phyloP scores from a whole-genome alignment of 805 yeast species.

The Hyphopichia homilentoma region DNA sequence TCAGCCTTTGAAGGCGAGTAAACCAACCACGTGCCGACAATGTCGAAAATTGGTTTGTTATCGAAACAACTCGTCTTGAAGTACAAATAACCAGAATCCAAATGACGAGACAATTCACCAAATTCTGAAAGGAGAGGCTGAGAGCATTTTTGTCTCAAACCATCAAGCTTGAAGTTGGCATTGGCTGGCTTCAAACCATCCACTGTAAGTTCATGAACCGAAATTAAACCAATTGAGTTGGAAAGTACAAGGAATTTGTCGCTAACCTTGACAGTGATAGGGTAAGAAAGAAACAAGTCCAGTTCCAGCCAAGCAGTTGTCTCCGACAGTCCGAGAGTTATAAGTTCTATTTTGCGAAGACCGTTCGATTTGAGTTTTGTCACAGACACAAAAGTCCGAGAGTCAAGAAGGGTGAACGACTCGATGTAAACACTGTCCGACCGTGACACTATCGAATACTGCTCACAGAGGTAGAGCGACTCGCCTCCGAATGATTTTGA shows the following conservation, averaged over 20 bases:
- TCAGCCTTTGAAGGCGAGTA: conserved; percentile 41
- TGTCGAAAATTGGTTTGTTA: conserved; percentile 43
- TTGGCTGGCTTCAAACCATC: too few species aligned
- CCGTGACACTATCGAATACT: conserved; percentile 2
- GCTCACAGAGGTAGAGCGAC: conserved; percentile 18
- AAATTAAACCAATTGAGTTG: conserved; percentile 19
- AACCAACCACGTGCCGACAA: conserved; percentile 48
- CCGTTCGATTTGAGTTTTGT: too few species aligned
- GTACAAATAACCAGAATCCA: conserved; percentile 17
- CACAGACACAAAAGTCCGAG: not conserved
- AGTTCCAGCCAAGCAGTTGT: not conserved
- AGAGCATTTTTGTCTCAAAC: conserved; percentile 16
- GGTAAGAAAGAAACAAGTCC: conserved; percentile 5
- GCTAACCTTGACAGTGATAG: conserved; percentile 21
- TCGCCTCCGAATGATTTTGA: conserved; percentile 18
- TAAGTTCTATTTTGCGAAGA: not conserved
- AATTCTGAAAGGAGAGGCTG: conserved; percentile 16
- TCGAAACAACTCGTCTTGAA: conserved; percentile 31
- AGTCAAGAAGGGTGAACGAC: not conserved
- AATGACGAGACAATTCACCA: conserved; percentile 5
- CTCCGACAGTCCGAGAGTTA: not conserved
- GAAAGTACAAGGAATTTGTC: conserved; percentile 17
- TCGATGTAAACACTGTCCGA: not conserved
- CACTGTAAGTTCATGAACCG: conserved; percentile 9
- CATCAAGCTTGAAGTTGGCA: conserved; percentile 11